phyloP scores from a whole-genome alignment of 495 filamentous ascomycete species.

The Terfezia boudieri region DNA sequence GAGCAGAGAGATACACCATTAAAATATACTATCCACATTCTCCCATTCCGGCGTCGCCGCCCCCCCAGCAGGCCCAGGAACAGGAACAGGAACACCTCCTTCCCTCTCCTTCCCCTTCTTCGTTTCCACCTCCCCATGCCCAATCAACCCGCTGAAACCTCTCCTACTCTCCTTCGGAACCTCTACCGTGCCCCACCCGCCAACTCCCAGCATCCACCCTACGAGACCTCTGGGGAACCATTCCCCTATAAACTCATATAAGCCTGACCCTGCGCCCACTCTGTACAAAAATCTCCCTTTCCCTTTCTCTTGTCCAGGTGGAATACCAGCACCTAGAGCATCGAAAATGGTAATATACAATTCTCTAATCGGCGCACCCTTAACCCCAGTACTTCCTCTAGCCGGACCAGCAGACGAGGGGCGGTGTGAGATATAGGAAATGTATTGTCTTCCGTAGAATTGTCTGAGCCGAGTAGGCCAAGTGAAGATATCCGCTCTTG shows the following conservation, averaged over 20 bases:
- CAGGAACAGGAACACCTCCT: background rate
- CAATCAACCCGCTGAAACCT: constrained; percentile 22
- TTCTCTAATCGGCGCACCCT: constrained; percentile 46
- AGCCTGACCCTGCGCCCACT: constrained; percentile 36
- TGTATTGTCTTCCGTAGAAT: constrained; percentile 35
- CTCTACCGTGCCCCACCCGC: constrained; percentile 26
- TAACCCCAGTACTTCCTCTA: constrained; percentile 24
- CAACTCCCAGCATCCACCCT: constrained; percentile 70
- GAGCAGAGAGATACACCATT: background rate
- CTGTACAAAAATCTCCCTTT: constrained; percentile 46
- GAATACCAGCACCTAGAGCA: constrained; percentile 37
- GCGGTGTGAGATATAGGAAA: constrained; percentile 20
- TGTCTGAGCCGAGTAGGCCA: constrained; percentile 37
- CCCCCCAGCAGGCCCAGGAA: constrained; percentile 20
- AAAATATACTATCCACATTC: constrained; percentile 10
- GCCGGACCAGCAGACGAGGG: constrained; percentile 23
- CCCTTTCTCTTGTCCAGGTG: constrained; percentile 10
- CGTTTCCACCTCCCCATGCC: constrained; percentile 20
- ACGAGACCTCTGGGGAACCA: constrained; percentile 64
- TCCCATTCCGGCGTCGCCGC: constrained; percentile 14
- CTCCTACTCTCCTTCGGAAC: constrained; percentile 21
- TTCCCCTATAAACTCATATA: constrained; percentile 68
- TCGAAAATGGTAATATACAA: constrained; percentile 77
- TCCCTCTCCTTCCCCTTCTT: constrained; percentile 12
- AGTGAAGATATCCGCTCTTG: constrained; percentile 33